phyloP scores from a whole-genome alignment of 768 basidiomycete genomes.

The Serpula lacrymans region DNA sequence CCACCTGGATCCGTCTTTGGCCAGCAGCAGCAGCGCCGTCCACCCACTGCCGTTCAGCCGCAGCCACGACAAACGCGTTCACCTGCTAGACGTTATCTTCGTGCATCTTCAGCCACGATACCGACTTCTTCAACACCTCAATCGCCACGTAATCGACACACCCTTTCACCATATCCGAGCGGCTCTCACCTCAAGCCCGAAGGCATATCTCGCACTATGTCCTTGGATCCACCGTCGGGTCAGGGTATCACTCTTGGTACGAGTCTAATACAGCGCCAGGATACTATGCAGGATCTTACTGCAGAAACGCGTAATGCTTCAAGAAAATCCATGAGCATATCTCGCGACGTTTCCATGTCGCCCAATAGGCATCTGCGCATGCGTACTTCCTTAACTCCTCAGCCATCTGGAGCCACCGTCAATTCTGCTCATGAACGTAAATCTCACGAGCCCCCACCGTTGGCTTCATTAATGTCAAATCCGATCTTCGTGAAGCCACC shows the following conservation, averaged over 20 bases:
- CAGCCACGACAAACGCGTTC: constrained; percentile 18
- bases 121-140: constrained; percentile 24
- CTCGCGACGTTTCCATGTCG: constrained; percentile 45
- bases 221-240: constrained; percentile 58
- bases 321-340: constrained; percentile 18
- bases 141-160: constrained; percentile 34
- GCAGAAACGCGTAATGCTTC: constrained; percentile 16
- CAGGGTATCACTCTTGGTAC: constrained; percentile 11
- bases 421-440: constrained; percentile 43
- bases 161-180: constrained; percentile 39
- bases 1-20: constrained; percentile 47
- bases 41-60: constrained; percentile 17
- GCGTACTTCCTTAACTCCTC: constrained; percentile 70
- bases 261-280: constrained; percentile 21
- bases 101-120: constrained; percentile 23
- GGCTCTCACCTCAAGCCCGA: constrained; percentile 31
- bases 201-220: constrained; percentile 57
- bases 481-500: constrained; percentile 72
- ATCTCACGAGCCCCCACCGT: constrained; percentile 66
- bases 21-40: constrained; percentile 16
- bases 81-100: constrained; percentile 28
- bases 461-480: constrained; percentile 57
- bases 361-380: constrained; percentile 45
- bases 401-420: constrained; percentile 41
- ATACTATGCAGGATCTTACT: constrained; percentile 33